These are phyloP conservation scores for Lentinula boryana DNA, from an alignment of 768 basidiomycete species.

Conservation along the genomic window DNA sequence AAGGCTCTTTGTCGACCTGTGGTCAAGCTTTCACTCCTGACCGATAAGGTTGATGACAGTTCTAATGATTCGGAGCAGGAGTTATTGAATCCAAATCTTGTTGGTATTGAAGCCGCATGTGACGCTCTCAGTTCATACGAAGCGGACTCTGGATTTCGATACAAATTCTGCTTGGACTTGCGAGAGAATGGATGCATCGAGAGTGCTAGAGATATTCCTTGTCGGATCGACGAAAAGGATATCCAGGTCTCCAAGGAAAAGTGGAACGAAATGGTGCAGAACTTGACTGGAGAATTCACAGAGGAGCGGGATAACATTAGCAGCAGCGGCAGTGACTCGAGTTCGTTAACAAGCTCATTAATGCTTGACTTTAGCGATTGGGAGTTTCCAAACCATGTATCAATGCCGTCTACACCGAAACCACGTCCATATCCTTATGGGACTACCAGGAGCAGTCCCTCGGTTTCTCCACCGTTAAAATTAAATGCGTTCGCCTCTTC, in stretches of 20 bases:
- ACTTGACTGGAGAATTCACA: conserved; percentile 27
- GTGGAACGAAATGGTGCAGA: conserved; percentile 38
- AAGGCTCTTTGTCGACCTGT: conserved; percentile 19
- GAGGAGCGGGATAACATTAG: neutral
- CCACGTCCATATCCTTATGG: conserved; percentile 17
- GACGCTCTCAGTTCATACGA: conserved; percentile 36
- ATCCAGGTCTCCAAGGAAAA: conserved; percentile 25
- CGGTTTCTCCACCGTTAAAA: neutral
- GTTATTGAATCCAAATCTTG: conserved; percentile 30
- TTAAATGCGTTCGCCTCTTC: conserved; percentile 41
- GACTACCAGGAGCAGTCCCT: neutral
- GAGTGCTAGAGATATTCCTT: neutral
- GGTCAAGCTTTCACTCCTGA: conserved; percentile 2
- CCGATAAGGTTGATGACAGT: conserved; percentile 8
- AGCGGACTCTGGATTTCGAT: conserved; percentile 28
- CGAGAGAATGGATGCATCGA: neutral
- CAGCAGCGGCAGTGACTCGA: conserved; percentile 1
- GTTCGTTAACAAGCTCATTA: neutral
- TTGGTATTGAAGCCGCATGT: conserved; percentile 31
- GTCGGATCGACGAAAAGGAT: conserved; percentile 26
- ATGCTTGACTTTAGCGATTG: neutral
- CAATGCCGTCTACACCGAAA: conserved; percentile 46
- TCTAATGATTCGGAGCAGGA: conserved; percentile 15
- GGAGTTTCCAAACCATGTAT: conserved; percentile 12
- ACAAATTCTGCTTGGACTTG: neutral